Percentiles rank a stretch among this genome's conserved stretches.
Evolutionary conservation across 306 rosid genomes (phyloP).

Genomic region (Vicia villosa): DNA sequence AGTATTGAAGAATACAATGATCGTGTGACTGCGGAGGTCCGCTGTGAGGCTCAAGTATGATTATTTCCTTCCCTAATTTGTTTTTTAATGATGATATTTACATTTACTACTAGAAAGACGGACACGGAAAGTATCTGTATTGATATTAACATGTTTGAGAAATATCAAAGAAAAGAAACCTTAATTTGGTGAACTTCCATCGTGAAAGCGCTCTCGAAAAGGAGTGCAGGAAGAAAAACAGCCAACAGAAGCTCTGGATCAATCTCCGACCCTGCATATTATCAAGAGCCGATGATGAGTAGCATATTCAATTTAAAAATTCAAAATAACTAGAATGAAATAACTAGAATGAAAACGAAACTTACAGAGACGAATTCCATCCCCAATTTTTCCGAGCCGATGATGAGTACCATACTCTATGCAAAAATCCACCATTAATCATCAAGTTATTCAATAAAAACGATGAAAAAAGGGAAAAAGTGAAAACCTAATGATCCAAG

Average conservation of each 20-base stretch:
- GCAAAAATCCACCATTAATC: conserved; percentile 30
- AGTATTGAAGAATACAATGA: conserved; percentile 79
- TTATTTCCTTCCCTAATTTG: conserved; percentile 27
- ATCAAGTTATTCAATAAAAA: conserved; percentile 13
- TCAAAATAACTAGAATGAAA: too few relatives aligned
- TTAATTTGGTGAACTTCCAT: conserved; percentile 97
- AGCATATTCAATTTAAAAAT: too few relatives aligned
- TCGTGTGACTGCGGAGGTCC: conserved; percentile 87
- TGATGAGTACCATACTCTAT: conserved; percentile 86
- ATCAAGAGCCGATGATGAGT: too few relatives aligned
- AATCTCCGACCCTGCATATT: conserved; percentile 76
- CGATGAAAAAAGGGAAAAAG: conserved; percentile 3
- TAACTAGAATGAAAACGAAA: conserved; percentile 27
- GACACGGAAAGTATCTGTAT: neutral
- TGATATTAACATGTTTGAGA: neutral
- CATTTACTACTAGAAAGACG: neutral
- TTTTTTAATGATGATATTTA: neutral
- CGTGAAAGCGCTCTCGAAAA: conserved; percentile 88
- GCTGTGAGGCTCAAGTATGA: conserved; percentile 94
- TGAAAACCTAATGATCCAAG: conserved; percentile 76
- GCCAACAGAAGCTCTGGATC: conserved; percentile 85
- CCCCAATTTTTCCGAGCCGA: conserved; percentile 81
- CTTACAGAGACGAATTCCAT: conserved; percentile 95
- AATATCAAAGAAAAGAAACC: conserved; percentile 50
- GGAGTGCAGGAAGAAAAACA: conserved; percentile 96